phyloP scores from a whole-genome alignment of 805 yeast species.

The Wickerhamiella galacta region DNA sequence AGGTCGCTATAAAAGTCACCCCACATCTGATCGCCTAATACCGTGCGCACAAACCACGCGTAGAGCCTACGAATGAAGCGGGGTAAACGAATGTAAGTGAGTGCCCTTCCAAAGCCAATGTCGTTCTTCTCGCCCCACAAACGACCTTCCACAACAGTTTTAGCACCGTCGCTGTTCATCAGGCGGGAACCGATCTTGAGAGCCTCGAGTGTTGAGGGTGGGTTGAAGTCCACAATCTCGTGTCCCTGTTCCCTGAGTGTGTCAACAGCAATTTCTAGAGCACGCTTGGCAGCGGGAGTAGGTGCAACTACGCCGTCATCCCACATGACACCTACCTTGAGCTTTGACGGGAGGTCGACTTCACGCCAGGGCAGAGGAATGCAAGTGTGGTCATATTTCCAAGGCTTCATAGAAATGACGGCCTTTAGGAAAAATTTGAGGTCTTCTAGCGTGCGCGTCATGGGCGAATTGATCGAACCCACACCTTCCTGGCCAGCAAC shows the following conservation, averaged over 20 bases:
- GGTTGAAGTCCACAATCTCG: slow-evolving; percentile 28
- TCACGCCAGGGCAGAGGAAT: slow-evolving; percentile 37
- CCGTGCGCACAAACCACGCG: slow-evolving; percentile 21
- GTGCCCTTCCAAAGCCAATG: slow-evolving; percentile 22
- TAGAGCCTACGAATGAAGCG: slow-evolving; percentile 20
- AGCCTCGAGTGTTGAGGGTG: slow-evolving; percentile 39
- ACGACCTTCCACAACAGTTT: slow-evolving; percentile 15
- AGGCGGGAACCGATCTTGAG: slow-evolving; percentile 37
- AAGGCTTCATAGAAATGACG: slow-evolving; percentile 33
- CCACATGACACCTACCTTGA: slow-evolving; percentile 32
- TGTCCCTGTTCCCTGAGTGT: slow-evolving; percentile 31
- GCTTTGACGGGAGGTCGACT: slow-evolving; percentile 23
- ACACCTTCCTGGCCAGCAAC: slow-evolving; percentile 34
- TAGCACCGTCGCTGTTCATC: slow-evolving; percentile 23
- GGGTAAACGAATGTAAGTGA: slow-evolving; percentile 21
- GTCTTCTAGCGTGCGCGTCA: slow-evolving; percentile 34
- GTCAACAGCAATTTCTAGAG: slow-evolving; percentile 24
- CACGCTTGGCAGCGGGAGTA: slow-evolving; percentile 31
- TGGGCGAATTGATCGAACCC: slow-evolving; percentile 28
- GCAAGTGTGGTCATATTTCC: slow-evolving; percentile 32
- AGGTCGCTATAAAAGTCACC: slow-evolving; percentile 24
- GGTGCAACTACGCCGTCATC: slow-evolving; percentile 36
- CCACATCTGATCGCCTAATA: slow-evolving; percentile 23
- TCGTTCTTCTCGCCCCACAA: slow-evolving; percentile 23
- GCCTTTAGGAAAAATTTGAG: slow-evolving; percentile 33